Conservation (phyloP, 495 filamentous ascomycete genomes). For the Aspergillus cavernicola region DNA sequence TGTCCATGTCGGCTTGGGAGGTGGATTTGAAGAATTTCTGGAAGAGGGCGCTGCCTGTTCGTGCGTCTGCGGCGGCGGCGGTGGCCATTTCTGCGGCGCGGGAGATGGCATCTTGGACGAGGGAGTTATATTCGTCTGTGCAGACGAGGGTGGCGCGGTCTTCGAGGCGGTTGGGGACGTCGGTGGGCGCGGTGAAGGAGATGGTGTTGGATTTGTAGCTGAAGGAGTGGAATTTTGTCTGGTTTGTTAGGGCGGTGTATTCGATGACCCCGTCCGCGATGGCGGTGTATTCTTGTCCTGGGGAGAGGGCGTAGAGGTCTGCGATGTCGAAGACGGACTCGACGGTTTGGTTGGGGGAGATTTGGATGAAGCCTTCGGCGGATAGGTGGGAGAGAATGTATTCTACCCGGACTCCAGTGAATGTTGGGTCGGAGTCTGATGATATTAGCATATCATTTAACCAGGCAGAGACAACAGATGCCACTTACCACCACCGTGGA, state of each 20-base stretch:
- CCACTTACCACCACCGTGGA: conserved; percentile 12
- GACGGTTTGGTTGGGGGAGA: conserved; percentile 16
- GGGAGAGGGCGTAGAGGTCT: conserved; percentile 12
- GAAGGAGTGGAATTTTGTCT: conserved; percentile 4
- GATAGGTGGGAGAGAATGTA: conserved; percentile 14
- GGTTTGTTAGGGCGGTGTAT: conserved; percentile 7
- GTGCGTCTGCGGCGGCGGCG: conserved; percentile 15
- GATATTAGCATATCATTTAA: background rate
- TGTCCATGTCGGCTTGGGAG: conserved; percentile 1
- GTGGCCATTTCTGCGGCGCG: conserved; percentile 20
- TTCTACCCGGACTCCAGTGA: conserved; percentile 13
- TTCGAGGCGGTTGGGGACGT: background rate
- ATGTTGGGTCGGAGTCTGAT: conserved; percentile 6
- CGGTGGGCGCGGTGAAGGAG: conserved; percentile 7
- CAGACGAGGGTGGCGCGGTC: conserved; percentile 14
- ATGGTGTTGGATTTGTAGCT: conserved; percentile 16
- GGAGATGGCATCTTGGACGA: conserved; percentile 4
- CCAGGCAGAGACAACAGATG: background rate
- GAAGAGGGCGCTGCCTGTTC: conserved; percentile 11
- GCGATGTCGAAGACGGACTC: conserved; percentile 15
- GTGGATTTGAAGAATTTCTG: conserved; percentile 19
- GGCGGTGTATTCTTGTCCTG: conserved; percentile 8
- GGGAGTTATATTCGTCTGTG: conserved; percentile 12
- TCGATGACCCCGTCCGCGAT: conserved; percentile 11
- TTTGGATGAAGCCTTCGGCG: conserved; percentile 12